These are phyloP conservation scores for Astrephomene gubernaculifera DNA, from an alignment of 139 green algal genomes.

Conservation along the genomic window DNA sequence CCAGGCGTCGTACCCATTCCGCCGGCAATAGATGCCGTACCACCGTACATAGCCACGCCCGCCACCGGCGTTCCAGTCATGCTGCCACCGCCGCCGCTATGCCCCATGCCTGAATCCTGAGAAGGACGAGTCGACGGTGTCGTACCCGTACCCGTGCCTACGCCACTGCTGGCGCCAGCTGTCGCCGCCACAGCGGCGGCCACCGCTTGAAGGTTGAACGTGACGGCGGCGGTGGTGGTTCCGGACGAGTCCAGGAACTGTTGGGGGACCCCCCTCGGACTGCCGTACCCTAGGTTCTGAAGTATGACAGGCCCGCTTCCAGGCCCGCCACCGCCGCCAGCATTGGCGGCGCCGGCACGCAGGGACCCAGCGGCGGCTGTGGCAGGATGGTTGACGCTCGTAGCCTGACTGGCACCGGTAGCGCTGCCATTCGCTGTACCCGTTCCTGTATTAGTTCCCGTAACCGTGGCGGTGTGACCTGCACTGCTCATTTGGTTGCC, in stretches of 20 bases:
- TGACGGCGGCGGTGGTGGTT: not conserved
- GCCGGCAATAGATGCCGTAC: too few species aligned
- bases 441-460: not conserved
- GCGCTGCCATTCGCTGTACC: not conserved
- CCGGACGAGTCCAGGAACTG: not conserved
- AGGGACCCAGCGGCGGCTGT: not conserved
- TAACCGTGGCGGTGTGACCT: not conserved
- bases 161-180: not conserved
- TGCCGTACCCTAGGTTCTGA: too few species aligned
- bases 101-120: too few species aligned
- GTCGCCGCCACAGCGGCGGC: constrained; percentile 5
- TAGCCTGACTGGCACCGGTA: not conserved
- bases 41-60: too few species aligned
- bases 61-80: too few species aligned
- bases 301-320: too few species aligned
- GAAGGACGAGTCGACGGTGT: too few species aligned
- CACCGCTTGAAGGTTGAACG: constrained; percentile 26
- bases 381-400: not conserved
- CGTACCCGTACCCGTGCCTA: too few species aligned
- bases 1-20: not conserved
- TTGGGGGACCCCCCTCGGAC: not conserved
- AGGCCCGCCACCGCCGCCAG: not conserved
- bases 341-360: not conserved
- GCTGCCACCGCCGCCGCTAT: too few species aligned
- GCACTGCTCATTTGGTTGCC: too few species aligned